These are phyloP conservation scores for Penstemon eatonii DNA, from an alignment of 257 asterid species.

Conservation along the genomic window DNA sequence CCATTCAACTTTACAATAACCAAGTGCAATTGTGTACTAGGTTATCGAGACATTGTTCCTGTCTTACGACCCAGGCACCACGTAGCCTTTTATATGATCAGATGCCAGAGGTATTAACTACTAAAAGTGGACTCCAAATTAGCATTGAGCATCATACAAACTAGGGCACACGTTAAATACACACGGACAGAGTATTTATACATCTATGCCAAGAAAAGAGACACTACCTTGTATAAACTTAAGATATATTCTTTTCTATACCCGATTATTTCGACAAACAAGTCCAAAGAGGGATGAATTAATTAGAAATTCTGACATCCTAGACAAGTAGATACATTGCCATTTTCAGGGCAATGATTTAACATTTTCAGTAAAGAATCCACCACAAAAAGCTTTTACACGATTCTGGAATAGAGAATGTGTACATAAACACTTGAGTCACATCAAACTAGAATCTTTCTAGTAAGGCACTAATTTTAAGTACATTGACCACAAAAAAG, in stretches of 20 bases:
- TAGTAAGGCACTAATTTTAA: constrained; percentile 22
- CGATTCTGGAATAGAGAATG: constrained; percentile 16
- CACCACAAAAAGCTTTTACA: constrained; percentile 13
- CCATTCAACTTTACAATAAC: neutral
- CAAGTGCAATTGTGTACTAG: neutral
- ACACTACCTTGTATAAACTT: neutral
- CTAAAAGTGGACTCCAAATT: no score
- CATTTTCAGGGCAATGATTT: constrained; percentile 15
- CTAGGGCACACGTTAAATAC: neutral
- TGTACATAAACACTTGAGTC: constrained; percentile 25
- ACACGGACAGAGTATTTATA: neutral
- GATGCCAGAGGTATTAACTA: no score
- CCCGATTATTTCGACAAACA: constrained; percentile 6
- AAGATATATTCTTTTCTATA: neutral
- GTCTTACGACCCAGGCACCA: neutral
- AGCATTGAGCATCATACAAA: neutral
- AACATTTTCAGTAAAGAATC: constrained; percentile 24
- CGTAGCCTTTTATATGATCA: neutral
- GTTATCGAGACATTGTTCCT: constrained; percentile 2
- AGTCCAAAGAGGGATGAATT: constrained; percentile 11
- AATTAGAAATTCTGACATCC: constrained; percentile 4
- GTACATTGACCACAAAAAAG: constrained; percentile 14
- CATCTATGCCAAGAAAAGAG: constrained; percentile 1
- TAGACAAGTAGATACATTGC: constrained; percentile 24
- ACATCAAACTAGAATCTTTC: constrained; percentile 29